Conservation (phyloP, 805 yeast species). For the Yamadazyma insecticola region DNA sequence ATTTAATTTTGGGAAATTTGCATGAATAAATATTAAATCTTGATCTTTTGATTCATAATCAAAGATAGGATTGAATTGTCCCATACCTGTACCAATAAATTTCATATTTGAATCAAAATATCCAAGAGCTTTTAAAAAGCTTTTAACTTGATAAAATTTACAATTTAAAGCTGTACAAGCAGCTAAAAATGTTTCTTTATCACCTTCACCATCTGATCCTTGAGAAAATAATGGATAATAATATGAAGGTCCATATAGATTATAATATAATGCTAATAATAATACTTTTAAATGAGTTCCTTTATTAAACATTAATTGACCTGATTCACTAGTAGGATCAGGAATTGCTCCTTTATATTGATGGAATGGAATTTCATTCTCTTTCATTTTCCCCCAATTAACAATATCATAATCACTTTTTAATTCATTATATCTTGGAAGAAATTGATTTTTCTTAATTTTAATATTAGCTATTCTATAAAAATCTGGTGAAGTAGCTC, state of each 20-base stretch:
- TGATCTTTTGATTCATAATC: conserved; percentile 39
- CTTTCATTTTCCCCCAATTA: conserved; percentile 7
- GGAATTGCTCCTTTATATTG: conserved; percentile 28
- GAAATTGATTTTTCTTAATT: conserved; percentile 21
- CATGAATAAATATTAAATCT: conserved; percentile 51
- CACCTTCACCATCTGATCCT: conserved; percentile 68
- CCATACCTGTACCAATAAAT: conserved; percentile 72
- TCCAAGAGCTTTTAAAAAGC: conserved; percentile 50
- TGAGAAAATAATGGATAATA: conserved; percentile 41
- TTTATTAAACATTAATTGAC: conserved; percentile 39
- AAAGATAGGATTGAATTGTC: conserved; percentile 64
- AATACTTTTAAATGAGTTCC: conserved; percentile 33
- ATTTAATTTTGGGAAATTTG: conserved; percentile 63
- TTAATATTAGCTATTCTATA: conserved; percentile 62
- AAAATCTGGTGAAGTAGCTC: conserved; percentile 71
- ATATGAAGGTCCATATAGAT: conserved; percentile 38
- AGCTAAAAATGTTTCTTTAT: conserved; percentile 72
- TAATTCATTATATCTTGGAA: conserved; percentile 30
- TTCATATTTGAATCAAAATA: conserved; percentile 28
- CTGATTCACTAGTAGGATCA: conserved; percentile 34
- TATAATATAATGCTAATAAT: conserved; percentile 37
- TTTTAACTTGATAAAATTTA: conserved; percentile 52
- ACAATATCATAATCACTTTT: conserved; percentile 7
- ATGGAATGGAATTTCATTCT: conserved; percentile 24
- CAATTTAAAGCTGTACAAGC: conserved; percentile 52